Percentiles rank a stretch among this genome's conserved stretches.
phyloP scores from a whole-genome alignment of 768 basidiomycete species.

The Mycena polygramma region DNA sequence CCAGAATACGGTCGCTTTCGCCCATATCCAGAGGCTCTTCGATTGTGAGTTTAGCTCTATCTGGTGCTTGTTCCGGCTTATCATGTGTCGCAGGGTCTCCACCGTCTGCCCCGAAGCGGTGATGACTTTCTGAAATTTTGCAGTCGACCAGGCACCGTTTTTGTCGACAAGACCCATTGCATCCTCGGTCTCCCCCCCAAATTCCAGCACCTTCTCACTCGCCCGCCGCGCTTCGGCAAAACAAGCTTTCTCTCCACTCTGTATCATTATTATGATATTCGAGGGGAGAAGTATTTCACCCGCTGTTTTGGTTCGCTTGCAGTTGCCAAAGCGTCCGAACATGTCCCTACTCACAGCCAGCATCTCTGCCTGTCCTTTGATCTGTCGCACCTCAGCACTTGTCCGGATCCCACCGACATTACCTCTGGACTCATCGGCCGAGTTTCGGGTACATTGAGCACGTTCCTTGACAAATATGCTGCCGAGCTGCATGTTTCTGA shows the following conservation, averaged over 20 bases:
- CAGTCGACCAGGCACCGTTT: background rate
- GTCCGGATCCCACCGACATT: background rate
- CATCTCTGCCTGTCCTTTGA: background rate
- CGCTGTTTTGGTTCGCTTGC: slow-evolving; percentile 1
- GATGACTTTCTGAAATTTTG: background rate
- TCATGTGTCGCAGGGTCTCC: too few relatives aligned
- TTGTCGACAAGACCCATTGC: slow-evolving; percentile 3
- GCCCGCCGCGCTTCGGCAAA: slow-evolving; percentile 22
- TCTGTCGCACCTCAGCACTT: background rate
- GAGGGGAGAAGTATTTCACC: background rate
- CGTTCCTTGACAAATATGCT: slow-evolving; percentile 22
- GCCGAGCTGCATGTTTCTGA: slow-evolving; percentile 12
- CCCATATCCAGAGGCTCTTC: too few relatives aligned
- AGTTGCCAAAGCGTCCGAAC: background rate
- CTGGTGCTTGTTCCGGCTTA: too few relatives aligned
- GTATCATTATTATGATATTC: slow-evolving; percentile 7
- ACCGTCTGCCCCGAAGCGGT: too few relatives aligned
- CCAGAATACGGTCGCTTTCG: too few relatives aligned
- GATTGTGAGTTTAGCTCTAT: too few relatives aligned
- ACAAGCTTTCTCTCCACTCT: slow-evolving; percentile 10
- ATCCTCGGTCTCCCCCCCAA: background rate
- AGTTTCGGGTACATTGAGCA: background rate
- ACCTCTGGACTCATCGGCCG: background rate
- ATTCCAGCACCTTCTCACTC: slow-evolving; percentile 4
- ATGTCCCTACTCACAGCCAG: background rate